phyloP scores from a whole-genome alignment of 225 moss, liverwort and hornwort species.

The Asterella californica region DNA sequence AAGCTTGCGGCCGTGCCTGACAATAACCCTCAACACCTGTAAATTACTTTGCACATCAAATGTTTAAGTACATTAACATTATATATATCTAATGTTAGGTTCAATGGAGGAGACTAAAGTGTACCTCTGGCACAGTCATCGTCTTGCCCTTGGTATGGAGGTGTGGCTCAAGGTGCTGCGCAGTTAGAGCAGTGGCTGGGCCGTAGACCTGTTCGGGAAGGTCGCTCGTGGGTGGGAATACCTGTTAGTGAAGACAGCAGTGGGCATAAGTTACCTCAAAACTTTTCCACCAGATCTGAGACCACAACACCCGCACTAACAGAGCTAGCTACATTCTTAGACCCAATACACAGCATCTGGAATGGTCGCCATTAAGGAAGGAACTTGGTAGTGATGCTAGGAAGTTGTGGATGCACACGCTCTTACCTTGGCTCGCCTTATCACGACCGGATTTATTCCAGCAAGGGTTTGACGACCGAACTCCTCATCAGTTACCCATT shows the following conservation, averaged over 20 bases:
- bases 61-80: neutral
- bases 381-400: too few species aligned
- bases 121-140: slow-evolving; percentile 20
- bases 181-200: slow-evolving; percentile 20
- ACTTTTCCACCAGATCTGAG: too few species aligned
- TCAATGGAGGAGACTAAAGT: too few species aligned
- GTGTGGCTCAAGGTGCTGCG: slow-evolving; percentile 16
- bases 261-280: too few species aligned
- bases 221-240: slow-evolving; percentile 21
- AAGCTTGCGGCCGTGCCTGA: too few species aligned
- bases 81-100: neutral
- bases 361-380: too few species aligned
- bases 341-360: too few species aligned
- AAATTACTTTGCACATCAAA: neutral
- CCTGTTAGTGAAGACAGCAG: neutral
- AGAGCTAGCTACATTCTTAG: too few species aligned
- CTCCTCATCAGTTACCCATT: slow-evolving; percentile 25
- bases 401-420: too few species aligned
- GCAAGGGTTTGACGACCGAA: slow-evolving; percentile 22
- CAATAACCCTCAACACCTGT: neutral
- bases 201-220: slow-evolving; percentile 23
- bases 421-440: too few species aligned
- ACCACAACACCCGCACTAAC: too few species aligned
- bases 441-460: slow-evolving; percentile 1
- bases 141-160: slow-evolving; percentile 6